phyloP scores from a whole-genome alignment of 2,329 filamentous ascomycete species.

The Neonectria sp. region DNA sequence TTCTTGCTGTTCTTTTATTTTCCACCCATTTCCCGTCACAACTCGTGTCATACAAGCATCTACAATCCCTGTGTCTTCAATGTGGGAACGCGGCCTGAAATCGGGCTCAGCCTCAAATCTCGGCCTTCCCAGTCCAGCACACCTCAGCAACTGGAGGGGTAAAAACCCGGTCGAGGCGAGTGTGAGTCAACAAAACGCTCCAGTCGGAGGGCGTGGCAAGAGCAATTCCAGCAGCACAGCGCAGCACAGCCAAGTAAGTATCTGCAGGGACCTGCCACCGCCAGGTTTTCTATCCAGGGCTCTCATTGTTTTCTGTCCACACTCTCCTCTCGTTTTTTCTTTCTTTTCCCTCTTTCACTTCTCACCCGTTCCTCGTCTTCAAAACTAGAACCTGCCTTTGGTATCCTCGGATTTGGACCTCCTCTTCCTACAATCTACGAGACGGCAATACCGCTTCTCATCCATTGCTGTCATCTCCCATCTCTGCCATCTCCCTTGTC shows the following conservation, averaged over 20 bases:
- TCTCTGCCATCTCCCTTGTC: background rate
- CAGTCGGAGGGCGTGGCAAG: background rate
- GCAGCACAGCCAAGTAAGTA: no score
- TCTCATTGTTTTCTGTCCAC: conserved; percentile 9
- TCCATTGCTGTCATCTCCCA: background rate
- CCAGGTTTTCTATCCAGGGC: conserved; percentile 7
- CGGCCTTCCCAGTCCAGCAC: background rate
- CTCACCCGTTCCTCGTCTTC: conserved; percentile 1
- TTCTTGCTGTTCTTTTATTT: background rate
- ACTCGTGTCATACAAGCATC: background rate
- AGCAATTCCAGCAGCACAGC: conserved; percentile 21
- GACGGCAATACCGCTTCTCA: background rate
- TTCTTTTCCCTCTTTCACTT: conserved; percentile 8
- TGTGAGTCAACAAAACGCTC: conserved; percentile 1
- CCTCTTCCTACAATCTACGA: conserved; percentile 9
- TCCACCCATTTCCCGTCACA: background rate
- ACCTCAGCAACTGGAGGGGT: conserved; percentile 7
- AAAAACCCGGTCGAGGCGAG: background rate
- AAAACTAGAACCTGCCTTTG: conserved; percentile 19
- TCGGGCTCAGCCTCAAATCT: background rate
- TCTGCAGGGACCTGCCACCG: conserved; percentile 24
- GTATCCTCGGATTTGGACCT: conserved; percentile 27
- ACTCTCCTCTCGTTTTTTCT: conserved; percentile 17
- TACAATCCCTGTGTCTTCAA: conserved; percentile 24
- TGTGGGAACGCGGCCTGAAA: conserved; percentile 11